Evolutionary conservation across 2,329 filamentous ascomycete genomes (phyloP), one percentile per base, ranked within the genome.

Genomic region (Neurospora sp.): DNA sequence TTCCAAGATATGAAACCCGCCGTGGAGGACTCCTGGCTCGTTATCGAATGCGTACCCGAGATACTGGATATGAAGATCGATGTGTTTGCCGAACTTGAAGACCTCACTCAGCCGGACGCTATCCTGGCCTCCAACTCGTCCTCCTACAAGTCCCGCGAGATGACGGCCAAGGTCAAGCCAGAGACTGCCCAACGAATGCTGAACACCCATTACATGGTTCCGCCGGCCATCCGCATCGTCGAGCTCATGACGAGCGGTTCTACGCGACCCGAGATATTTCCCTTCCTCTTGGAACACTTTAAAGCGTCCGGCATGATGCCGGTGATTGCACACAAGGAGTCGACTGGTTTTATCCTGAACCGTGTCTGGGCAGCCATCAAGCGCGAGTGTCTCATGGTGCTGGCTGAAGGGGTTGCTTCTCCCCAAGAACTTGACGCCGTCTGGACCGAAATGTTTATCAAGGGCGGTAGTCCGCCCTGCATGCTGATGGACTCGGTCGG

Each of bases 351-450:
- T 71, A 83, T 88, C 41, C 85, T 86, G 73, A 87, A 87, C 69
- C 82, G 85, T 0, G 75, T 87, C 0, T 88, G 85, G 85, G 86
- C 85, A 0, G 85, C 85, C 0, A 79, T 87, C 17, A 87, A 87
- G 75, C 79, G 85, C 2, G 85, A 88, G 72, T 76, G 77, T 0
- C 71, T 87, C 68, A 80, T 76, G 0, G 84, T 87, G 10, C 72
- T 87, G 2, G 78, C 82, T 0, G 85, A 87, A 67, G 85, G 80
- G 0, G 83, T 87, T 0, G 80, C 81, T 0, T 78, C 77, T 0
- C 83, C 86, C 0, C 77, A 81, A n/a, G 82, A 85, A 67, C 82
- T 87, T 36, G 85, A 87, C 70, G 73, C 73, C 0, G 74, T 87
- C 5, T 87, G 83, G 80, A 73, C 69, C 12, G 78, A 83, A 69